Conservation (phyloP, 257 asterid species). For the Rubia yunnanensis region DNA sequence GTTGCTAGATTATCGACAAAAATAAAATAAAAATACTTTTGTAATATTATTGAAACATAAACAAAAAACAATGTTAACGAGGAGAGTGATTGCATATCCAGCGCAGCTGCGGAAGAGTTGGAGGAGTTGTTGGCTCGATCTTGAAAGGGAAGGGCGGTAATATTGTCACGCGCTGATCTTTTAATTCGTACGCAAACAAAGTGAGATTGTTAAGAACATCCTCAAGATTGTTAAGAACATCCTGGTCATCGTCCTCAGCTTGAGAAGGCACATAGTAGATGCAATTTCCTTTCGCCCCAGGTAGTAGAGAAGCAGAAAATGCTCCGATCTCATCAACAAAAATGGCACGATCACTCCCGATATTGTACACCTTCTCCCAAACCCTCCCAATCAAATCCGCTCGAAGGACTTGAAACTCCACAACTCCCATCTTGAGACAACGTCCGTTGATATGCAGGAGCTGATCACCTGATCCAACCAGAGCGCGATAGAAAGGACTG, state of each 20-base stretch:
- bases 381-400: not conserved
- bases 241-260: not conserved
- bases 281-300: not conserved
- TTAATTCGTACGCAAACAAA: not conserved
- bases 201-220: no score
- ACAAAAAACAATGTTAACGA: no score
- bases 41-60: no score
- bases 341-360: not conserved
- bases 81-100: no score
- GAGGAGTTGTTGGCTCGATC: no score
- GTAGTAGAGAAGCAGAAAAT: not conserved
- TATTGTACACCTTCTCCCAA: not conserved
- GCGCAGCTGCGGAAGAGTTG: no score
- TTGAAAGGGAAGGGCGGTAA: not conserved
- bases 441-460: not conserved
- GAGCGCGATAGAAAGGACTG: not conserved
- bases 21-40: no score
- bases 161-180: not conserved
- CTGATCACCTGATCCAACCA: not conserved
- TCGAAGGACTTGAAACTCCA: not conserved
- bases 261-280: no score
- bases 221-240: no score
- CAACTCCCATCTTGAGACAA: not conserved
- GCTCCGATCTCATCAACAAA: not conserved
- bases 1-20: no score